phyloP scores from a whole-genome alignment of 1,284 basidiomycete genomes.

The Sporisorium iseilematis-ciliati region DNA sequence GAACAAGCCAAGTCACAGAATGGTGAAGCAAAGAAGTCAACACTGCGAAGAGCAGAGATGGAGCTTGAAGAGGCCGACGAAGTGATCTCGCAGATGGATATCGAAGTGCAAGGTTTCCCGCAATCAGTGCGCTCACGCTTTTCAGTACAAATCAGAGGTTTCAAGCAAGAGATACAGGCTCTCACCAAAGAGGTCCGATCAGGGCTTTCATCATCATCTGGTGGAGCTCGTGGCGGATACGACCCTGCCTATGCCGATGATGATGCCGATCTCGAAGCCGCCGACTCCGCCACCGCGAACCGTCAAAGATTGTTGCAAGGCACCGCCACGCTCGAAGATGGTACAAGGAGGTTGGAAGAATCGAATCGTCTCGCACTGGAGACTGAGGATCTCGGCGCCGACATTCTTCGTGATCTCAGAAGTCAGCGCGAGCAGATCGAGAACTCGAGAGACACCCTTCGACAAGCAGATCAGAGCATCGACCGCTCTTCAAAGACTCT shows the following conservation, averaged over 20 bases:
- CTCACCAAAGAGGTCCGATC: conserved; percentile 51
- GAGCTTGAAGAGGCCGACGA: conserved; percentile 98
- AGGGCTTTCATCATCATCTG: conserved; percentile 21
- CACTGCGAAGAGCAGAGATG: conserved; percentile 87
- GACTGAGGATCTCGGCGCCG: conserved; percentile 94
- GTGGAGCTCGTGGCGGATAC: conserved; percentile 19
- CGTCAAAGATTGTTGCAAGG: conserved; percentile 71
- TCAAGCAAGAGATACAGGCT: conserved; percentile 56
- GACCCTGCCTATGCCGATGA: conserved; percentile 38
- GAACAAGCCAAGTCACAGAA: conserved; percentile 39
- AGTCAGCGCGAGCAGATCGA: conserved; percentile 95
- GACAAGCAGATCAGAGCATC: conserved; percentile 74
- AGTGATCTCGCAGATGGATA: conserved; percentile 96
- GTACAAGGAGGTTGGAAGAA: conserved; percentile 81
- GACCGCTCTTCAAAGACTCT: conserved; percentile 75
- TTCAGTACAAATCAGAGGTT: conserved; percentile 53
- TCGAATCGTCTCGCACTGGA: conserved; percentile 93
- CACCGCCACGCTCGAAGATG: conserved; percentile 71
- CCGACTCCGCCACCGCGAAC: conserved; percentile 61
- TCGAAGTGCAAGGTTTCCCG: conserved; percentile 96
- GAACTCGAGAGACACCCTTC: conserved; percentile 84
- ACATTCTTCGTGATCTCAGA: conserved; percentile 87
- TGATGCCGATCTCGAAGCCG: conserved; percentile 54
- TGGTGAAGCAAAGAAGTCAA: conserved; percentile 82
- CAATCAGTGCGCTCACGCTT: conserved; percentile 71